Evolutionary conservation across 2,329 filamentous ascomycete species (phyloP).

Genomic region (Helotiales sp.): DNA sequence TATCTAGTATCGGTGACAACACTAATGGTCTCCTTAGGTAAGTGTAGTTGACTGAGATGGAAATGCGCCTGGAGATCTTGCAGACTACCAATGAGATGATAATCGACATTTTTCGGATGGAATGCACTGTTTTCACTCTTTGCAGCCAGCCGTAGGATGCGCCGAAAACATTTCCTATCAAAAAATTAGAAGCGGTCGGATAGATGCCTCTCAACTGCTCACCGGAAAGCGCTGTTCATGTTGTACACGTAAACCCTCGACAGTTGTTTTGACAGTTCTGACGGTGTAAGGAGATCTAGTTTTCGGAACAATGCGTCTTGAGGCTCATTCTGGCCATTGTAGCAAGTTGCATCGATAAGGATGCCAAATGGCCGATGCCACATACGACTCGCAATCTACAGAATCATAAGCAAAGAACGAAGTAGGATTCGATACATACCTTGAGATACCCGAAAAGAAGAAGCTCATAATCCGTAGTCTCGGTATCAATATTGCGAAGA

Average conservation of each 20-base stretch:
- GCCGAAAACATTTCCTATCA: conserved; percentile 65
- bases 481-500: conserved; percentile 68
- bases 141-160: conserved; percentile 64
- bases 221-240: conserved; percentile 72
- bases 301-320: conserved; percentile 69
- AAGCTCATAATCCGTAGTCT: conserved; percentile 68
- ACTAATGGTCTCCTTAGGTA: conserved; percentile 73
- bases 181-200: neutral
- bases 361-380: conserved; percentile 73
- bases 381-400: conserved; percentile 68
- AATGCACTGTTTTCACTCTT: conserved; percentile 65
- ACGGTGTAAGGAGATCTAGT: conserved; percentile 65
- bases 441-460: conserved; percentile 72
- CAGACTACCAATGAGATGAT: conserved; percentile 67
- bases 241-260: conserved; percentile 72
- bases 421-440: conserved; percentile 46
- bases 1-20: conserved; percentile 69
- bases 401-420: conserved; percentile 4
- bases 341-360: conserved; percentile 72
- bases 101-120: conserved; percentile 68
- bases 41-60: conserved; percentile 66
- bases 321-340: conserved; percentile 69
- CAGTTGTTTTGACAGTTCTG: conserved; percentile 63
- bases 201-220: conserved; percentile 55
- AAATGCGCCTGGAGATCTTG: conserved; percentile 71